Evolutionary conservation across 495 filamentous ascomycete species (phyloP).

Genomic region (Hypoxylon cercidicola): DNA sequence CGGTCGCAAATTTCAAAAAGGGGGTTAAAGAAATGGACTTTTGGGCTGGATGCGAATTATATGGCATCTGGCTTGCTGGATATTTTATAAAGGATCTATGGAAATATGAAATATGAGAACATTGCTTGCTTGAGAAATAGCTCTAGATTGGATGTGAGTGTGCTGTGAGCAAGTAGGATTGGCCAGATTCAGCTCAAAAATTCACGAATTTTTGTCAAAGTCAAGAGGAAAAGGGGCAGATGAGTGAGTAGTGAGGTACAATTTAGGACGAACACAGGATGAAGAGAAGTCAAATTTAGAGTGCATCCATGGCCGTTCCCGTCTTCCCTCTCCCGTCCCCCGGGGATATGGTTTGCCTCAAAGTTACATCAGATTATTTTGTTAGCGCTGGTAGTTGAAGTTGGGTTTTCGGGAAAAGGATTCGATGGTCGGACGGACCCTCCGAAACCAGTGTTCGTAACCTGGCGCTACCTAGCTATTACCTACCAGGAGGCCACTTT

Average conservation of each 20-base stretch:
- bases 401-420: background rate
- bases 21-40: too few relatives aligned
- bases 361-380: background rate
- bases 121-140: background rate
- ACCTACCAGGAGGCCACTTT: too few relatives aligned
- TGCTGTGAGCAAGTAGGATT: too few relatives aligned
- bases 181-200: too few relatives aligned
- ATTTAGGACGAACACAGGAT: background rate
- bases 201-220: too few relatives aligned
- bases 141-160: background rate
- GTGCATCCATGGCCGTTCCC: constrained; percentile 16
- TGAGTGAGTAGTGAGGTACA: background rate
- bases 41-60: too few relatives aligned
- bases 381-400: background rate
- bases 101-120: background rate
- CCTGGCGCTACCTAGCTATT: background rate
- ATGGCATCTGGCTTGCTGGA: too few relatives aligned
- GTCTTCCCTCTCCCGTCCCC: background rate
- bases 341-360: too few relatives aligned
- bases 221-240: too few relatives aligned
- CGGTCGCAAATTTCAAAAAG: too few relatives aligned
- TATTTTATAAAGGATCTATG: too few relatives aligned
- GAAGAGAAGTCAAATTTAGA: constrained; percentile 32
- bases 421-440: constrained; percentile 11
- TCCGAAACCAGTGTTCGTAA: constrained; percentile 13